Evolutionary conservation across 139 green algal species (phyloP).

Genomic region (Astrephomene gubernaculifera): DNA sequence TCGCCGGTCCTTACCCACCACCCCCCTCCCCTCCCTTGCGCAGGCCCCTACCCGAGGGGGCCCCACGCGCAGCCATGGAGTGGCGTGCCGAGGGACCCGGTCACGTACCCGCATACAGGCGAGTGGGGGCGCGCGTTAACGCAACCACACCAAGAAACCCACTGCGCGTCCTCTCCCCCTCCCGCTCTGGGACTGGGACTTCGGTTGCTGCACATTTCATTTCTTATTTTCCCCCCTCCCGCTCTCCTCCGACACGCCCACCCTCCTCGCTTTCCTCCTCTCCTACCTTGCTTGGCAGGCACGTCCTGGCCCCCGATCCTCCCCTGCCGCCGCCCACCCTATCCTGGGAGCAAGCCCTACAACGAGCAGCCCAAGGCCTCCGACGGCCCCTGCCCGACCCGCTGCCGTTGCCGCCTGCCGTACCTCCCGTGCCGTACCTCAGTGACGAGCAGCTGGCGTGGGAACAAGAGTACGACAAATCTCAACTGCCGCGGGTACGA

Average conservation of each 20-base stretch:
- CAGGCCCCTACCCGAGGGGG: conserved; percentile 9
- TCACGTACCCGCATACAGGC: conserved; percentile 5
- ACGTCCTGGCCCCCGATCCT: neutral
- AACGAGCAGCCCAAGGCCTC: neutral
- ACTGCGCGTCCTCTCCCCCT: neutral
- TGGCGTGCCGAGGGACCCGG: conserved; percentile 25
- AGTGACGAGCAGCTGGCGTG: neutral
- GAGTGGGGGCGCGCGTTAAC: neutral
- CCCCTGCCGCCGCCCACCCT: conserved; percentile 10
- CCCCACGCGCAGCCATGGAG: neutral
- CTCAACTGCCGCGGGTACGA: neutral
- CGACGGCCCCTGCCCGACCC: neutral
- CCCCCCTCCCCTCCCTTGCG: neutral
- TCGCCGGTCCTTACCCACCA: neutral
- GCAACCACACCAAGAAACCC: neutral
- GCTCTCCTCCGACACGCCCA: neutral
- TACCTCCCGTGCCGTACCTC: neutral
- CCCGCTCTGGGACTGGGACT: too few species aligned
- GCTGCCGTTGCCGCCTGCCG: neutral
- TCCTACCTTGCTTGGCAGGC: neutral
- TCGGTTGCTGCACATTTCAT: too few species aligned
- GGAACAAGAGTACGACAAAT: conserved; percentile 23
- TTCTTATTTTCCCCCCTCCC: neutral
- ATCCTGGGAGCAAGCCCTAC: neutral
- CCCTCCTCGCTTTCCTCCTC: neutral